Evolutionary conservation across 306 rosid species (phyloP).

Genomic region (Notholithocarpus densiflorus): DNA sequence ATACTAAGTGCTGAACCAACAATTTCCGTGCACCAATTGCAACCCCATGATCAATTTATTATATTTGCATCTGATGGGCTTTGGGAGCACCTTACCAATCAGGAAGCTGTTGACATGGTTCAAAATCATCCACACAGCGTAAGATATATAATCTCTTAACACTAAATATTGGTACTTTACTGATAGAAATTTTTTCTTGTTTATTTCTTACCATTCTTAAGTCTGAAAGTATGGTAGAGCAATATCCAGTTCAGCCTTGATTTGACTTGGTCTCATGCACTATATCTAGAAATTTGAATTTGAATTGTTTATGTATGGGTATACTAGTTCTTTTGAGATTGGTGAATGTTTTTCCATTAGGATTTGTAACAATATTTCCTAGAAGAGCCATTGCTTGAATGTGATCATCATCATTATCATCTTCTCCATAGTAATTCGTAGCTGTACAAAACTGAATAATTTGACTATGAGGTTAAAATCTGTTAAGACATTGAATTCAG

Average conservation of each 20-base stretch:
- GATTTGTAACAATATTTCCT: not conserved
- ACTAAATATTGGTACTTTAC: constrained; percentile 4
- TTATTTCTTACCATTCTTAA: not conserved
- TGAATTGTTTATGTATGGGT: not conserved
- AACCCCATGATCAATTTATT: constrained; percentile 70
- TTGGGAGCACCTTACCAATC: constrained; percentile 94
- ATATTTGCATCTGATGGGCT: constrained; percentile 96
- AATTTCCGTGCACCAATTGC: constrained; percentile 58
- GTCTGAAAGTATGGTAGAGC: not conserved
- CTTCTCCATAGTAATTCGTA: not conserved
- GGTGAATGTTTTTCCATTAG: not conserved
- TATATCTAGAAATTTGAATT: not conserved
- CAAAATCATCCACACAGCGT: constrained; percentile 66
- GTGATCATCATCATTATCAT: not conserved
- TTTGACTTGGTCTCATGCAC: not conserved
- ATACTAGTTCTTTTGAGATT: not conserved
- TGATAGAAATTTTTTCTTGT: not conserved
- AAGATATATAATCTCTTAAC: constrained; percentile 29
- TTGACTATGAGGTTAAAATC: not conserved
- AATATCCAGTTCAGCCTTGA: not conserved
- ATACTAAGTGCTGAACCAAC: constrained; percentile 84
- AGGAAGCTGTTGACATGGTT: constrained; percentile 91
- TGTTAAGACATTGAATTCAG: not conserved
- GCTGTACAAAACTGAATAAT: not conserved
- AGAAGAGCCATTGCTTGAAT: not conserved